Conservation (phyloP, 345 rosid genomes). For the Euclidium syriacum region DNA sequence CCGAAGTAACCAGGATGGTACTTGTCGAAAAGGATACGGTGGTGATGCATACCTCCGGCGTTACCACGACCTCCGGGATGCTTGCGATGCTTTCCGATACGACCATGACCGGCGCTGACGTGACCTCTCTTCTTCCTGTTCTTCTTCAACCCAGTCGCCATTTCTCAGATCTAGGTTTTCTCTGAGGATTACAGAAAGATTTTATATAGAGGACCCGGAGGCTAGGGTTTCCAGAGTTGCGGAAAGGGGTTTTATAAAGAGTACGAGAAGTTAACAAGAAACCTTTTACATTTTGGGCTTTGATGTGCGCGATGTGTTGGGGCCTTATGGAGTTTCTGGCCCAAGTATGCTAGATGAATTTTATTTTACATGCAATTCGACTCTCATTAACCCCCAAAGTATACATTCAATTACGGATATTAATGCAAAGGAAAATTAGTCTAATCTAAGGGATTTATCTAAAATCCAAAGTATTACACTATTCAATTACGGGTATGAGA, state of each 20-base stretch:
- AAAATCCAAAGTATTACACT: too few species aligned
- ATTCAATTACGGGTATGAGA: too few species aligned
- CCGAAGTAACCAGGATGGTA: conserved; percentile 71
- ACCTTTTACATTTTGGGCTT: not conserved
- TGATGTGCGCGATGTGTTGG: not conserved
- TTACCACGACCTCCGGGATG: conserved; percentile 65
- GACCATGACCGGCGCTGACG: conserved; percentile 77
- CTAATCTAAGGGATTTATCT: too few species aligned
- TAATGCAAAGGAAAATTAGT: too few species aligned
- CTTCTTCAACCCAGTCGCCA: conserved; percentile 62
- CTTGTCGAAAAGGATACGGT: conserved; percentile 71
- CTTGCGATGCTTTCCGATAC: conserved; percentile 74
- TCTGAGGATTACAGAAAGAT: not conserved
- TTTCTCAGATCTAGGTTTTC: conserved; percentile 21
- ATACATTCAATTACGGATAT: too few species aligned
- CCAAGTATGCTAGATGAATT: not conserved
- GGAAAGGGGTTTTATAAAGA: not conserved
- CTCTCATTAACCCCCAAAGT: too few species aligned
- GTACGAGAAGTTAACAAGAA: not conserved
- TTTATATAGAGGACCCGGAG: conserved; percentile 8
- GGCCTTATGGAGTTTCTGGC: not conserved
- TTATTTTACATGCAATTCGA: too few species aligned
- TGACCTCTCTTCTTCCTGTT: conserved; percentile 78
- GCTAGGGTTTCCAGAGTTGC: conserved; percentile 14
- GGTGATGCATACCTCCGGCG: conserved; percentile 70